phyloP scores from a whole-genome alignment of 768 basidiomycete species.

The Lyophyllum atratum region DNA sequence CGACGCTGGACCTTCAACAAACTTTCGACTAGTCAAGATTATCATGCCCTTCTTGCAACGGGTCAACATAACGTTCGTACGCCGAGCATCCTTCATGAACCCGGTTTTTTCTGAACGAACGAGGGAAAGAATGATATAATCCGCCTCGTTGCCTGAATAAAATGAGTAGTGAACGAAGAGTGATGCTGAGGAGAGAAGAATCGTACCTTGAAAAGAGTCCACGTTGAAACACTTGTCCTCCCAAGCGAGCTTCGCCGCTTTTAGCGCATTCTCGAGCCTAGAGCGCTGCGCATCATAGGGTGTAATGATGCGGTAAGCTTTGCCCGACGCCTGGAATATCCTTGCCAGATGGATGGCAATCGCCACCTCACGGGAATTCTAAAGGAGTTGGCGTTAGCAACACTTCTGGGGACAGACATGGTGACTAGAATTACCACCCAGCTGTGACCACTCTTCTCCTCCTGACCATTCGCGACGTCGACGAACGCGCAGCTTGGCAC shows the following conservation, averaged over 20 bases:
- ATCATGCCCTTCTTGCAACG: conserved; percentile 71
- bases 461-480: conserved; percentile 41
- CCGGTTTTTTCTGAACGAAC: conserved; percentile 65
- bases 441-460: conserved; percentile 31
- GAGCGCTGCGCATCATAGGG: conserved; percentile 74
- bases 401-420: not conserved
- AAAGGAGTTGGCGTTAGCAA: conserved; percentile 4
- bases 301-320: conserved; percentile 63
- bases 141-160: conserved; percentile 67
- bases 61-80: conserved; percentile 78
- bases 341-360: conserved; percentile 48
- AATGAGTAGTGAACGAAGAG: not conserved
- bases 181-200: conserved; percentile 3
- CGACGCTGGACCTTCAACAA: conserved; percentile 42
- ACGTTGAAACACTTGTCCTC: conserved; percentile 72
- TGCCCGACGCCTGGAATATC: conserved; percentile 38
- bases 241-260: conserved; percentile 48
- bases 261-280: conserved; percentile 50
- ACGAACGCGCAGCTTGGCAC: conserved; percentile 57
- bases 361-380: conserved; percentile 58
- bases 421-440: conserved; percentile 34
- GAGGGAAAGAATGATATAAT: conserved; percentile 71
- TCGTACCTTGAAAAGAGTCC: conserved; percentile 73
- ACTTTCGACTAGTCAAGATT: conserved; percentile 56
- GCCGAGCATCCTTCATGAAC: conserved; percentile 57